Conservation (phyloP, 164 flowering plant genomes). For the Protea cynaroides region DNA sequence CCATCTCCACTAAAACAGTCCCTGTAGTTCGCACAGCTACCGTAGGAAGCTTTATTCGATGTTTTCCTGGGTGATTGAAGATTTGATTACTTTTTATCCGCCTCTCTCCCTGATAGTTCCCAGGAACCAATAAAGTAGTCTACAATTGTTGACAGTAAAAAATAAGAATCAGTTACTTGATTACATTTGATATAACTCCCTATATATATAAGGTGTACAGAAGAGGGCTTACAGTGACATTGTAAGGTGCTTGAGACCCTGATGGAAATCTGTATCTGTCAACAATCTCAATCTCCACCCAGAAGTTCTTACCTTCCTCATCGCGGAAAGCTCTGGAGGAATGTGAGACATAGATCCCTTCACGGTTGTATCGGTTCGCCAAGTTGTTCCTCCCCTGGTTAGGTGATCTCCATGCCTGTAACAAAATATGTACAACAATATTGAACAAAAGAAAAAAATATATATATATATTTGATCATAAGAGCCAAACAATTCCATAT, state of each 20-base stretch:
- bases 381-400: conserved; percentile 86
- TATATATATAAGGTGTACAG: neutral
- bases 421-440: neutral
- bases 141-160: conserved; percentile 22
- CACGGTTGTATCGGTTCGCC: conserved; percentile 60
- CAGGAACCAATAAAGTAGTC: conserved; percentile 90
- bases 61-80: conserved; percentile 56
- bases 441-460: neutral
- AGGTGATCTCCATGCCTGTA: conserved; percentile 86
- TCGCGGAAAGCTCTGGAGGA: conserved; percentile 94
- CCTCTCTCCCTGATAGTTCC: conserved; percentile 94
- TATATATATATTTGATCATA: too few species aligned
- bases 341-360: conserved; percentile 66
- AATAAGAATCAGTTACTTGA: neutral
- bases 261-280: conserved; percentile 78
- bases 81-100: conserved; percentile 60
- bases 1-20: conserved; percentile 92
- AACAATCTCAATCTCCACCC: conserved; percentile 93
- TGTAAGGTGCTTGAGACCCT: conserved; percentile 86
- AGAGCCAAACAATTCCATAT: neutral
- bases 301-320: conserved; percentile 93
- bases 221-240: conserved; percentile 74
- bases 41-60: conserved; percentile 76
- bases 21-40: conserved; percentile 91
- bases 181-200: neutral